Percentiles rank a stretch among this genome's conserved stretches.
Evolutionary conservation across 2,329 filamentous ascomycete genomes (phyloP).

Genomic region (Cladophialophora exuberans): DNA sequence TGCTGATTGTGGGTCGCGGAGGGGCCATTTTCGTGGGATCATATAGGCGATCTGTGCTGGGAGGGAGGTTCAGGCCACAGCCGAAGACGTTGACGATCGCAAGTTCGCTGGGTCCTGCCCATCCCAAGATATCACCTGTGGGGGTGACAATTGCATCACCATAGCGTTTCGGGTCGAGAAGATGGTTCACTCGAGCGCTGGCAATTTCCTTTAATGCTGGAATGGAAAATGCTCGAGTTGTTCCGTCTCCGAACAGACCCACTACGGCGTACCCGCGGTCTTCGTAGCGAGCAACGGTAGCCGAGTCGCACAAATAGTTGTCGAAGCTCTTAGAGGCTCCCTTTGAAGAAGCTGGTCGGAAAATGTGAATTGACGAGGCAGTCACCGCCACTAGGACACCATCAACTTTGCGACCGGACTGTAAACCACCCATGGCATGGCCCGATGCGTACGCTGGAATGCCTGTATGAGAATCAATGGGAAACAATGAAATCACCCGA

Average conservation of each 20-base stretch:
- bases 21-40: conserved; percentile 76
- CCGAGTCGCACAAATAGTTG: conserved; percentile 78
- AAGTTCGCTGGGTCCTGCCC: conserved; percentile 86
- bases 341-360: conserved; percentile 81
- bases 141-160: conserved; percentile 70
- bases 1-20: conserved; percentile 87
- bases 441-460: conserved; percentile 76
- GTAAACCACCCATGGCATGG: conserved; percentile 72
- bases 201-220: conserved; percentile 85
- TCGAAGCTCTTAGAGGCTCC: conserved; percentile 93
- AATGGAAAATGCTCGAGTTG: conserved; percentile 79
- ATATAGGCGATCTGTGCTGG: conserved; percentile 71
- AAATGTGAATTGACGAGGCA: conserved; percentile 75
- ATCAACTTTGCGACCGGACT: conserved; percentile 73
- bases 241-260: conserved; percentile 81
- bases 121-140: conserved; percentile 82
- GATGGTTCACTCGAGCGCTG: conserved; percentile 62
- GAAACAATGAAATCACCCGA: conserved; percentile 72
- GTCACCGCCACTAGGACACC: conserved; percentile 81
- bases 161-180: conserved; percentile 75
- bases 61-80: conserved; percentile 65
- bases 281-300: conserved; percentile 74
- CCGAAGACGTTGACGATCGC: conserved; percentile 86
- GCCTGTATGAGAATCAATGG: conserved; percentile 79
- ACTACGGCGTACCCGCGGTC: conserved; percentile 78